Base-by-base conservation (phyloP, 345 rosid genomes). In the Pistacia atlantica region DNA sequence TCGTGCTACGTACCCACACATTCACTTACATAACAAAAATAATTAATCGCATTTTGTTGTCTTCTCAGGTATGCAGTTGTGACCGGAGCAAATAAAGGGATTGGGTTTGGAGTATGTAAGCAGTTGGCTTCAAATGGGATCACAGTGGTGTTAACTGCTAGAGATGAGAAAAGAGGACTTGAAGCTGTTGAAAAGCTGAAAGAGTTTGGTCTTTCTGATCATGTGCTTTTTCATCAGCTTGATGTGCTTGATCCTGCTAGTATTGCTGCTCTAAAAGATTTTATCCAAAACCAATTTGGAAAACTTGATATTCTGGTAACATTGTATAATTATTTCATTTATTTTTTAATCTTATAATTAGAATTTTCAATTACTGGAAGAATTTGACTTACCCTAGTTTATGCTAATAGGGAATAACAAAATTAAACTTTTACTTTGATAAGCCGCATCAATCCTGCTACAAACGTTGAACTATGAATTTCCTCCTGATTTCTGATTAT, bases 231-330 rank as follows among this genome's bases (percentile, higher is more conserved):
- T 45, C 87, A 80, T 72, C 84, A 80, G 67, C 87, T 87, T 61
- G 86, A 87, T 76, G 88, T 85, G 13, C 16, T 67, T 0, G 84
- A 83, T 11, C 78, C 84, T 5, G 65, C 65, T 7, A 76, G 77
- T 31, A 65, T 83, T 37, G 65, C 85, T 6, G 33, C 75, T 49
- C 77, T 87, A 17, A 82, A 71, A 5, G 73, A 81, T 11, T 84
- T 86, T 37, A 38, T 83, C 74, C 78, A 67, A 64, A 76, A 6
- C 22, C 69, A 73, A 16, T 80, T 77, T 25, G 86, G 89, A 18
- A 84, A 75, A 64, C 83, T 84, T 46, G 87, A 87, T 67, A 82
- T 87, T 56, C 72, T 85, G 89, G 87, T 80, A 77, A 18, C 4
- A 5, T 18, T 67, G 5, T 11, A 11, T 31, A 31, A 31, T 25